Percentiles rank a stretch among this genome's conserved stretches.
Evolutionary conservation across 371 early-diverging fungal species (phyloP).

Genomic region (Mucor lusitanicus): DNA sequence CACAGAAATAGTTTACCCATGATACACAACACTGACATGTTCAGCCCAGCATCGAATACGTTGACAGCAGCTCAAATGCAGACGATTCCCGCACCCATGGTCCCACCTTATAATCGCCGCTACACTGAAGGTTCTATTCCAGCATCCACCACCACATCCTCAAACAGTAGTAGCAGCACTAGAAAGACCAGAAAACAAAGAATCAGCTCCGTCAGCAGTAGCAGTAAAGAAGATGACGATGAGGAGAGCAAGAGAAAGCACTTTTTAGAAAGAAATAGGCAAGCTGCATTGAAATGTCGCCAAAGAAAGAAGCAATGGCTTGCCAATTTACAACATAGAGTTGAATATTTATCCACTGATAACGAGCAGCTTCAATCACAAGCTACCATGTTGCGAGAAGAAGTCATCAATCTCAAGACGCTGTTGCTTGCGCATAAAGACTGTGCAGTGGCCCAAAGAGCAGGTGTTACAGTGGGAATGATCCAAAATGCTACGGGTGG

Average conservation of each 20-base stretch:
- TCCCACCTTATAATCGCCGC: slow-evolving; percentile 3
- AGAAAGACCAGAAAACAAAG: neutral
- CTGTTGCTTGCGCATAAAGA: slow-evolving; percentile 76
- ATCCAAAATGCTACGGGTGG: neutral
- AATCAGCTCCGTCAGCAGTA: neutral
- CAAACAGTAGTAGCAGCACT: neutral
- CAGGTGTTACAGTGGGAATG: neutral
- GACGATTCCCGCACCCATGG: neutral
- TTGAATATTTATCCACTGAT: slow-evolving; percentile 69
- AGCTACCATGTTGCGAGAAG: slow-evolving; percentile 68
- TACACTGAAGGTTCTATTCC: slow-evolving; percentile 18
- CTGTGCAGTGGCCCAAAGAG: slow-evolving; percentile 65
- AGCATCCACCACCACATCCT: neutral
- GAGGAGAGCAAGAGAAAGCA: slow-evolving; percentile 60
- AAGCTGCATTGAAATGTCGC: slow-evolving; percentile 87
- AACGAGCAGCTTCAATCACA: slow-evolving; percentile 74
- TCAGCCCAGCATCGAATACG: neutral
- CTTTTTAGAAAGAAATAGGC: slow-evolving; percentile 80
- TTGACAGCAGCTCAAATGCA: neutral
- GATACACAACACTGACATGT: neutral
- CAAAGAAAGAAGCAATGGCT: slow-evolving; percentile 90
- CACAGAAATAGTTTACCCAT: slow-evolving; percentile 10
- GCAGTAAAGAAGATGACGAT: neutral
- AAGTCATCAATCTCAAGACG: slow-evolving; percentile 74
- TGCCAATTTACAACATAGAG: slow-evolving; percentile 72